phyloP scores from a whole-genome alignment of 2,329 filamentous ascomycete species.

The Decorospora gaudefroyi region DNA sequence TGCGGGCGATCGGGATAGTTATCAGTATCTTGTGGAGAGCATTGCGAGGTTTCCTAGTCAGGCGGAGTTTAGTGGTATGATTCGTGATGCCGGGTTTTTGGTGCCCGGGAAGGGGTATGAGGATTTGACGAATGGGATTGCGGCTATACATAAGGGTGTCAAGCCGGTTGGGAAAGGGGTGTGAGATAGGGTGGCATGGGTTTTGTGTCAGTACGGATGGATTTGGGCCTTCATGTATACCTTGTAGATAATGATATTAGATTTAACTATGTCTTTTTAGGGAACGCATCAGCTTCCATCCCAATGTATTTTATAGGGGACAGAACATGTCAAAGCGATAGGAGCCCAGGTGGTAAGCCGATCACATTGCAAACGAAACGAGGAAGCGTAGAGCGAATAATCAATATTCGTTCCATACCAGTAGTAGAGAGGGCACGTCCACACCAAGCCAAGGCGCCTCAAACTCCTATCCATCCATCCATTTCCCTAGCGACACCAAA shows the following conservation, averaged over 20 bases:
- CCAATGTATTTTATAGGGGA: too few species aligned
- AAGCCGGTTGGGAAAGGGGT: slow-evolving; percentile 61
- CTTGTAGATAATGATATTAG: too few species aligned
- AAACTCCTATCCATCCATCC: too few species aligned
- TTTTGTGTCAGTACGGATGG: slow-evolving; percentile 1
- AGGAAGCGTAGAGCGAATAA: too few species aligned
- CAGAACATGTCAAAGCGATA: too few species aligned
- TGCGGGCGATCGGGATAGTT: slow-evolving; percentile 90
- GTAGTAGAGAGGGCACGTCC: too few species aligned
- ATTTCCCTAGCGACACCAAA: slow-evolving; percentile 2
- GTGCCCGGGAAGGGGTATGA: slow-evolving; percentile 76
- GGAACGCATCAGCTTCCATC: too few species aligned
- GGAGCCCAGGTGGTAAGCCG: too few species aligned
- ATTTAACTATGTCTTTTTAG: too few species aligned
- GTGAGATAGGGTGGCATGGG: not conserved
- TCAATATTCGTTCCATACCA: too few species aligned
- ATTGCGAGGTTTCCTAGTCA: slow-evolving; percentile 93
- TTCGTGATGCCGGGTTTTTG: slow-evolving; percentile 79
- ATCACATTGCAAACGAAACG: too few species aligned
- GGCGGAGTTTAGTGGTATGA: slow-evolving; percentile 81
- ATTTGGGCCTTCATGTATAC: not conserved
- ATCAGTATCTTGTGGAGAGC: slow-evolving; percentile 98
- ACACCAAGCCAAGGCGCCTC: too few species aligned
- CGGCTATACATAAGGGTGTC: slow-evolving; percentile 94
- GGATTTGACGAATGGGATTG: slow-evolving; percentile 88